Percentiles rank a stretch among this genome's conserved stretches.
These are phyloP conservation scores for Yamadazyma diospyri DNA, from an alignment of 1,139 yeast species.

Conservation along the genomic window DNA sequence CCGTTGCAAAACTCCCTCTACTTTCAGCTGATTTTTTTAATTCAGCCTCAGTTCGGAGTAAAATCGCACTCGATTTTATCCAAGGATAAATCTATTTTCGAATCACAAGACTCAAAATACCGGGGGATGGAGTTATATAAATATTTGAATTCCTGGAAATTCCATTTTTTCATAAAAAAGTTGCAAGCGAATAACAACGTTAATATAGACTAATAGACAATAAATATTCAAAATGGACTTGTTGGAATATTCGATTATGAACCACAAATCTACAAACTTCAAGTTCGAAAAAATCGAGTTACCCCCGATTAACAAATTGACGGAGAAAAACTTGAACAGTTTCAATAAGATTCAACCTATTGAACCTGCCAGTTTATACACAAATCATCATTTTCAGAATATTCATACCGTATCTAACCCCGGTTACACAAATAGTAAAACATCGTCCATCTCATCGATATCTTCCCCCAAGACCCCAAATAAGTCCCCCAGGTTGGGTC, in stretches of 20 bases:
- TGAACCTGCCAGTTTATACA: slow-evolving; percentile 1
- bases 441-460: slow-evolving; percentile 2
- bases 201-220: neutral
- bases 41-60: no score
- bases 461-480: slow-evolving; percentile 3
- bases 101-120: slow-evolving; percentile 5
- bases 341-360: slow-evolving; percentile 5
- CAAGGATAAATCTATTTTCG: slow-evolving; percentile 3
- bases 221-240: slow-evolving; percentile 14
- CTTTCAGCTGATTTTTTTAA: no score
- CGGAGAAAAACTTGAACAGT: slow-evolving; percentile 17
- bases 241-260: slow-evolving; percentile 35
- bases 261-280: slow-evolving; percentile 13
- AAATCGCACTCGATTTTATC: slow-evolving; percentile 4
- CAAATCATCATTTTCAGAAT: no score
- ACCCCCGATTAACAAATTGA: slow-evolving; percentile 18
- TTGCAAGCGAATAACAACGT: neutral
- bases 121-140: slow-evolving; percentile 4
- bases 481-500: slow-evolving; percentile 3
- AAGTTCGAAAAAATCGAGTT: slow-evolving; percentile 14
- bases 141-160: neutral
- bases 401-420: neutral
- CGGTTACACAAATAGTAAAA: slow-evolving; percentile 1
- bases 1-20: neutral
- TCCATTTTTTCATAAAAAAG: neutral